Conservation (phyloP, 768 basidiomycete species). For the Lactifluus volemus region DNA sequence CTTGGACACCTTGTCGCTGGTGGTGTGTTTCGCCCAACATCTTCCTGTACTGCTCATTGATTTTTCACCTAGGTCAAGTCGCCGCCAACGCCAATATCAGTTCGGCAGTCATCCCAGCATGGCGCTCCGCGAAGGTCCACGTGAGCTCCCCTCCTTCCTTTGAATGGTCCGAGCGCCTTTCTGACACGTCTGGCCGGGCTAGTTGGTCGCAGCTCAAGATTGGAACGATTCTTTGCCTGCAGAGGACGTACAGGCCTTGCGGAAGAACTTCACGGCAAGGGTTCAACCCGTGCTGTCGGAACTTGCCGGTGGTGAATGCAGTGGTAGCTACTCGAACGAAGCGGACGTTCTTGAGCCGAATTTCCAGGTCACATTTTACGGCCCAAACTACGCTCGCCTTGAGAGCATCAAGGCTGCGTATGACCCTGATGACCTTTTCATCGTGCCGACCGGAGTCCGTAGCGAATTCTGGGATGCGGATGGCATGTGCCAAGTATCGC, state of each 20-base stretch:
- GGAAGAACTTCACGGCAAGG: constrained; percentile 21
- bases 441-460: constrained; percentile 27
- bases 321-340: constrained; percentile 31
- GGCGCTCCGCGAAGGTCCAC: constrained; percentile 33
- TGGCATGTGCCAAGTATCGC: constrained; percentile 21
- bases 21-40: constrained; percentile 11
- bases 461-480: constrained; percentile 28
- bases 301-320: constrained; percentile 23
- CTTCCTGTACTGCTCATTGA: neutral
- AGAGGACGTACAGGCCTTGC: constrained; percentile 18
- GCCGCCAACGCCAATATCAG: constrained; percentile 28
- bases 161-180: neutral
- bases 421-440: constrained; percentile 29
- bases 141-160: constrained; percentile 20
- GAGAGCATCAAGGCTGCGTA: constrained; percentile 26
- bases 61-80: constrained; percentile 24
- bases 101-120: constrained; percentile 29
- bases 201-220: neutral
- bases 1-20: constrained; percentile 8
- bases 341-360: constrained; percentile 27
- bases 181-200: neutral
- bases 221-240: constrained; percentile 1
- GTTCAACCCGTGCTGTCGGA: constrained; percentile 25
- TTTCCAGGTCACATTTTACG: constrained; percentile 29
- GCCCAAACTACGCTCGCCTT: constrained; percentile 28